These are phyloP conservation scores for Amylocarpus encephaloides DNA, from an alignment of 2,329 filamentous ascomycete species.

Conservation along the genomic window DNA sequence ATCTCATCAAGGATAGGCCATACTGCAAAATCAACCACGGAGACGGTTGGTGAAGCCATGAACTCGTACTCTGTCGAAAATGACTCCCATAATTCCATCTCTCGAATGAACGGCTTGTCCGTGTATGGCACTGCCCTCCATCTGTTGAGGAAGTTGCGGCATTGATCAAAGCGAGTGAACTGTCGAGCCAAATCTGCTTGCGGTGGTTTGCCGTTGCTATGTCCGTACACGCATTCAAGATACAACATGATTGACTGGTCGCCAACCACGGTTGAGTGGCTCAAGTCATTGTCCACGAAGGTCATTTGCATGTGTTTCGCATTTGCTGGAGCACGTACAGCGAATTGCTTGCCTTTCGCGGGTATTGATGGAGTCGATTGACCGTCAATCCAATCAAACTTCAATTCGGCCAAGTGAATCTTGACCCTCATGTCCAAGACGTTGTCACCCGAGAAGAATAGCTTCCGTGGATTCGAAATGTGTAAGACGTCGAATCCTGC, in stretches of 20 bases:
- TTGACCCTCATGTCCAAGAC: slow-evolving; percentile 44
- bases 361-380: slow-evolving; percentile 25
- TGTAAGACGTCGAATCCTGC: slow-evolving; percentile 78
- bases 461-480: slow-evolving; percentile 35
- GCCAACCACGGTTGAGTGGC: slow-evolving; percentile 42
- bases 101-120: slow-evolving; percentile 20
- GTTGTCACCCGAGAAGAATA: slow-evolving; percentile 44
- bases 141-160: slow-evolving; percentile 16
- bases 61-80: slow-evolving; percentile 30
- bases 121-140: slow-evolving; percentile 22
- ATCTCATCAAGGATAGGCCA: slow-evolving; percentile 50
- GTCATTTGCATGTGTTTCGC: slow-evolving; percentile 36
- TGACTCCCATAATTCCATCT: slow-evolving; percentile 27
- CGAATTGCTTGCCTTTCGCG: slow-evolving; percentile 24
- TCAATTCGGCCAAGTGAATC: slow-evolving; percentile 44
- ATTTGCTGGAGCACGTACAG: slow-evolving; percentile 12
- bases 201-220: not conserved
- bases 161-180: slow-evolving; percentile 24
- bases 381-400: slow-evolving; percentile 34
- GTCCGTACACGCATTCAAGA: slow-evolving; percentile 48
- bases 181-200: slow-evolving; percentile 23
- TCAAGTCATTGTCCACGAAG: slow-evolving; percentile 49
- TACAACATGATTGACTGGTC: slow-evolving; percentile 52
- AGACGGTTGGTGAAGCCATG: slow-evolving; percentile 38
- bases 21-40: slow-evolving; percentile 49